Conservation (phyloP, 2,329 filamentous ascomycete species). For the Ophiostoma triangulosporum region DNA sequence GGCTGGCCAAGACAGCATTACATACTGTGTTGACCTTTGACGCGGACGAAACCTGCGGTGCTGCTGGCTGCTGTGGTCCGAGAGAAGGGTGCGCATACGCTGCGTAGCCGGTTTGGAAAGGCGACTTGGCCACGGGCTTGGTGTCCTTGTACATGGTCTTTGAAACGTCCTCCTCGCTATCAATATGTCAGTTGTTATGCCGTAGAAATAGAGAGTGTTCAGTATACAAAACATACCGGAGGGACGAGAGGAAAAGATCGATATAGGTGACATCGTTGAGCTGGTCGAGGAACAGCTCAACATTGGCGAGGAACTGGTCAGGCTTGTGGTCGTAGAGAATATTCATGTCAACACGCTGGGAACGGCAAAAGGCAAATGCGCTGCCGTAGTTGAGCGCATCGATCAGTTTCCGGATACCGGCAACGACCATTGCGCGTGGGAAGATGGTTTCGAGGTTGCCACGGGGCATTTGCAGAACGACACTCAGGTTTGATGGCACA, state of each 20-base stretch:
- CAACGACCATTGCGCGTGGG: conserved; percentile 81
- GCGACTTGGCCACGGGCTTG: neutral
- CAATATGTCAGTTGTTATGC: conserved; percentile 7
- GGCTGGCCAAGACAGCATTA: conserved; percentile 60
- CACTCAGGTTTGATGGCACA: conserved; percentile 72
- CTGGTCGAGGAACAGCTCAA: conserved; percentile 70
- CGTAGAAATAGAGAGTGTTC: neutral
- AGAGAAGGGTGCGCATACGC: neutral
- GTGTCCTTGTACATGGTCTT: conserved; percentile 91
- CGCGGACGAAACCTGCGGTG: conserved; percentile 4
- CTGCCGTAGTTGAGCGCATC: conserved; percentile 66
- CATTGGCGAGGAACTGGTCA: conserved; percentile 64
- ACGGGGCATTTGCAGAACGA: conserved; percentile 88
- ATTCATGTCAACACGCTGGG: conserved; percentile 94
- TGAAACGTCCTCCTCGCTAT: conserved; percentile 77
- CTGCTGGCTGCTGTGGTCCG: neutral
- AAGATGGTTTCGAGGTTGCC: conserved; percentile 94
- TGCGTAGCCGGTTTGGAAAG: neutral
- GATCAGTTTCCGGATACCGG: conserved; percentile 72
- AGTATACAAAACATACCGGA: conserved; percentile 42
- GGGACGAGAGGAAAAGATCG: conserved; percentile 79
- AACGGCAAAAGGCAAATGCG: conserved; percentile 79
- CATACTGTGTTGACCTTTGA: conserved; percentile 81
- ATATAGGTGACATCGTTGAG: conserved; percentile 69
- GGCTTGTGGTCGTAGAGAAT: conserved; percentile 91